Conservation (phyloP, 257 asterid genomes). For the Fraxinus americana region DNA sequence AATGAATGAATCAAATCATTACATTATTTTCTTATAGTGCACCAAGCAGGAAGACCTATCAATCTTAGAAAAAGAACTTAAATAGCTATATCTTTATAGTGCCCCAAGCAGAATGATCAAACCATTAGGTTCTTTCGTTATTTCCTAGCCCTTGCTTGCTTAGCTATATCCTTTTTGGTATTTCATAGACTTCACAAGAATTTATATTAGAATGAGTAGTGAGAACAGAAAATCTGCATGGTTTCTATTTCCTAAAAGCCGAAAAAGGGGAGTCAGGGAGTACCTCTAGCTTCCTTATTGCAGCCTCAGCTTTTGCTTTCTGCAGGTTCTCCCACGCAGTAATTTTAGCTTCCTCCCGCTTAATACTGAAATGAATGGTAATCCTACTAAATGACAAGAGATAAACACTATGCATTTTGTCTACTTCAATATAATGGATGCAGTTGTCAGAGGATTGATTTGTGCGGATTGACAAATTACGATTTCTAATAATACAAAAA, state of each 20-base stretch:
- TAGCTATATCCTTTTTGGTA: not conserved
- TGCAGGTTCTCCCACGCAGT: constrained; percentile 84
- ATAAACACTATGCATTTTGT: not conserved
- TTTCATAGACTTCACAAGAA: not conserved
- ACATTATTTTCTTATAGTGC: not conserved
- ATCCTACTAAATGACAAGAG: constrained; percentile 8
- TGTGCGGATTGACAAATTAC: not conserved
- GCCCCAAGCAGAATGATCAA: too few relatives aligned
- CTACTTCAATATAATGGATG: not conserved
- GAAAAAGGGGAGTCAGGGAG: constrained; percentile 8
- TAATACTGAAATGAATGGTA: constrained; percentile 41
- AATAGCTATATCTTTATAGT: too few relatives aligned
- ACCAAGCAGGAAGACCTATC: not conserved
- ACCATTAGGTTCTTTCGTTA: too few relatives aligned
- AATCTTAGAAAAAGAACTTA: not conserved
- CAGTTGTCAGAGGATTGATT: not conserved
- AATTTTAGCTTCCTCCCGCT: constrained; percentile 72
- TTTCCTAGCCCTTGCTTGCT: not conserved
- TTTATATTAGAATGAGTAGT: not conserved
- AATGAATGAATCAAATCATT: not conserved
- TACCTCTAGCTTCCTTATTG: constrained; percentile 77
- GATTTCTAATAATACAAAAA: too few relatives aligned
- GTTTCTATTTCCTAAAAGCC: not conserved
- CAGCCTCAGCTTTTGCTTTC: constrained; percentile 85
- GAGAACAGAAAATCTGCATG: constrained; percentile 3